Percentiles rank a stretch among this genome's conserved stretches.
These are phyloP conservation scores for Plasmodiophora brassicae DNA, from an alignment of 208 protist genomes.

Conservation along the genomic window DNA sequence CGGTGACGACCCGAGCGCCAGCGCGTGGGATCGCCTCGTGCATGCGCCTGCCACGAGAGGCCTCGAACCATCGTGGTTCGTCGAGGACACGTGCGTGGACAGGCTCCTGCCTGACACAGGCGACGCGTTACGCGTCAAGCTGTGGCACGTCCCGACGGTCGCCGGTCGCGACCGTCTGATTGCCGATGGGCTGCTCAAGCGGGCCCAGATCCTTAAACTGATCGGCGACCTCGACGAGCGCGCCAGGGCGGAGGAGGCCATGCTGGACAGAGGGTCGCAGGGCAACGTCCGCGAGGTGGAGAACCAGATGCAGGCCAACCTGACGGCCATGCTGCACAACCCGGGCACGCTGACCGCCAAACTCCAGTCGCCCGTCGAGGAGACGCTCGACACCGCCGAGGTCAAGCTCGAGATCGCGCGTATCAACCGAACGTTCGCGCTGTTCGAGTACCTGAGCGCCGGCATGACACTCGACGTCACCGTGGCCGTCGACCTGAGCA, in stretches of 20 bases:
- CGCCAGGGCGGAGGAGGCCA: not conserved
- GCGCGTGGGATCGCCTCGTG: not conserved
- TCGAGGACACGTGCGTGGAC: not conserved
- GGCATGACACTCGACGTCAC: not conserved
- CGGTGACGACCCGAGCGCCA: not conserved
- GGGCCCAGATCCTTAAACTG: not conserved
- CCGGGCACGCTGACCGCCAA: not conserved
- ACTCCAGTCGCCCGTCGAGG: not conserved
- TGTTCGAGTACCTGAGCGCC: conserved; percentile 9
- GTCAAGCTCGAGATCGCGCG: not conserved
- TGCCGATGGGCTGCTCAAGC: not conserved
- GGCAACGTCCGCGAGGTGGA: not conserved
- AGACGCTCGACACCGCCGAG: not conserved
- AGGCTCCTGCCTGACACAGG: not conserved
- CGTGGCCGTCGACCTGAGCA: not conserved
- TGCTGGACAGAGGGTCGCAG: not conserved
- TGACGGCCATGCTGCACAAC: not conserved
- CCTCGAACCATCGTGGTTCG: not conserved
- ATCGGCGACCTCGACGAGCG: not conserved
- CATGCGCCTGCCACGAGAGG: not conserved
- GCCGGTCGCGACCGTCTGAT: not conserved
- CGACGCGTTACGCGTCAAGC: not conserved
- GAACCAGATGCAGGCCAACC: not conserved
- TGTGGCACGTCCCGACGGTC: not conserved
- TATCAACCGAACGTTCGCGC: not conserved